Percentiles rank a stretch among this genome's conserved stretches.
These are phyloP conservation scores for Hypoxylon sp. DNA, from an alignment of 2,329 filamentous ascomycete species.

Conservation along the genomic window DNA sequence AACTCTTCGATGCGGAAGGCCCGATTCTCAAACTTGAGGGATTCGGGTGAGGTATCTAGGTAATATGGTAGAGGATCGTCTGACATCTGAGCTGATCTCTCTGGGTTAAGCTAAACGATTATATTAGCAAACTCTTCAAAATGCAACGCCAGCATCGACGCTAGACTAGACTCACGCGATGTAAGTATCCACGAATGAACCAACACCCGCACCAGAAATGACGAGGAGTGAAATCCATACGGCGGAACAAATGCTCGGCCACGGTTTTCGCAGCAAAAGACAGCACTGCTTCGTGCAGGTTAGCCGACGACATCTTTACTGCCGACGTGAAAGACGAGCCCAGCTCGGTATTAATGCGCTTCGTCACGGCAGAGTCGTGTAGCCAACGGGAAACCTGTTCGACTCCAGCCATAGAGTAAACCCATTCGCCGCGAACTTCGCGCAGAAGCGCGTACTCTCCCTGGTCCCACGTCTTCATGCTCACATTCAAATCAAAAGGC, in stretches of 20 bases:
- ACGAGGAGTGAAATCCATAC: slow-evolving; percentile 41
- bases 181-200: slow-evolving; percentile 43
- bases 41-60: slow-evolving; percentile 8
- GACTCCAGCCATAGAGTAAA: slow-evolving; percentile 41
- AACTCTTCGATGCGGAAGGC: slow-evolving; percentile 35
- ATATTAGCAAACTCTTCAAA: slow-evolving; percentile 22
- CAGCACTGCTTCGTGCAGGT: slow-evolving; percentile 38
- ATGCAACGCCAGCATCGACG: background rate
- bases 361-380: slow-evolving; percentile 41
- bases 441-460: slow-evolving; percentile 34
- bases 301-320: slow-evolving; percentile 31
- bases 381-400: slow-evolving; percentile 41
- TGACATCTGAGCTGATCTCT: slow-evolving; percentile 36
- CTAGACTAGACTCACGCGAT: slow-evolving; percentile 37
- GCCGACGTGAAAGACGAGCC: slow-evolving; percentile 33
- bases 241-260: slow-evolving; percentile 42
- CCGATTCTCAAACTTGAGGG: slow-evolving; percentile 32
- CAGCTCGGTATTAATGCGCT: slow-evolving; percentile 27
- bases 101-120: slow-evolving; percentile 35
- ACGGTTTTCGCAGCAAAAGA: slow-evolving; percentile 39
- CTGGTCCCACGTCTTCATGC: slow-evolving; percentile 41
- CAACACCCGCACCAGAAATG: slow-evolving; percentile 40
- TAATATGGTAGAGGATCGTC: slow-evolving; percentile 32
- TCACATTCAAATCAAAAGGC: slow-evolving; percentile 33
- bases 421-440: slow-evolving; percentile 41